phyloP scores from a whole-genome alignment of 257 asterid genomes.

The Solanum virginianum region DNA sequence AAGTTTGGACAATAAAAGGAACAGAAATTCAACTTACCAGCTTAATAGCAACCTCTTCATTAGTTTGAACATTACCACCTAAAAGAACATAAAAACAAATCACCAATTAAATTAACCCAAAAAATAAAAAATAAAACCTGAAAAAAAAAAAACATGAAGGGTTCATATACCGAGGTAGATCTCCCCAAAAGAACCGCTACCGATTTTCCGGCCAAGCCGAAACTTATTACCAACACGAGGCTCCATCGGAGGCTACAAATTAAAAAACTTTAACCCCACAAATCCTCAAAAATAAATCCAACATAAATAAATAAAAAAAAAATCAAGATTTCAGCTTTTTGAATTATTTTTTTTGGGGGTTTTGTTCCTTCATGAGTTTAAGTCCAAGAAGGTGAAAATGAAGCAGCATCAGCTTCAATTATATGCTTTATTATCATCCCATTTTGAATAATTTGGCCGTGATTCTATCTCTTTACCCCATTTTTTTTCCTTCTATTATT shows the following conservation, averaged over 20 bases:
- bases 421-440: background rate
- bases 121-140: background rate
- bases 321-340: background rate
- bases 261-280: background rate
- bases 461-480: background rate
- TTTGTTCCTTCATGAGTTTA: background rate
- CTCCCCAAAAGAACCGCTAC: conserved; percentile 68
- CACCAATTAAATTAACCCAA: background rate
- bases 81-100: background rate
- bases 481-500: background rate
- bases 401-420: background rate
- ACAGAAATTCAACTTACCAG: conserved; percentile 6
- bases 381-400: background rate
- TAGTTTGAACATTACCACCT: conserved; percentile 59
- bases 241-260: conserved; percentile 29
- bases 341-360: background rate
- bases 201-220: conserved; percentile 55
- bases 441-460: background rate
- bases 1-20: background rate
- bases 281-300: background rate
- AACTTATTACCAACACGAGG: conserved; percentile 59
- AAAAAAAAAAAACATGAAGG: background rate
- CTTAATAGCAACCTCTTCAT: conserved; percentile 65
- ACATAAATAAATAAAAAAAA: background rate
- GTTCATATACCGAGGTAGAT: conserved; percentile 19